Evolutionary conservation across 148 eudicot species (phyloP), one percentile per base, ranked within the genome.

Genomic region (Polygonum aviculare): DNA sequence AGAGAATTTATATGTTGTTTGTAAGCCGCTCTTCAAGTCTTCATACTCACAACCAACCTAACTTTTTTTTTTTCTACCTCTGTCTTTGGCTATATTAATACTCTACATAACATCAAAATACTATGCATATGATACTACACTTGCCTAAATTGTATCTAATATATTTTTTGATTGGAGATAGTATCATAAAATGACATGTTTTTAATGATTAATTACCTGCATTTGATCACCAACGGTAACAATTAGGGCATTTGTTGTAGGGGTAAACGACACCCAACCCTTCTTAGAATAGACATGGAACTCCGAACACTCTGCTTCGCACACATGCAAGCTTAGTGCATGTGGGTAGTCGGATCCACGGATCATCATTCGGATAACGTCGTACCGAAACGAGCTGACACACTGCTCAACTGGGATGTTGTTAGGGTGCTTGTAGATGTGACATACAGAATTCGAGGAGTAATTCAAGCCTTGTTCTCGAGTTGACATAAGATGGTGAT

Each of bases 251-350:
- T 83, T 78, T 51, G 69, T 31, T 1, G 75, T 54, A 2, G 98
- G 93, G 26, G 72, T 69, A 60, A 94, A 94, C 47, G 97, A 91
- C 1, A 87, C 77, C 98, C 98, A 94, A 51, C 97, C 94, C 83
- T 87, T 94, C 88, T 94, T 94, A 57, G 94, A 89, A 79, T 94
- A 94, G 74, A 90, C 88, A 88, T 94, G 98, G 57, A 94, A 94
- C 81, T 91, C 90, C 0, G 91, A 84, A 8, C 85, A 82, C 21
- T 84, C 94, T 76, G 83, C 82, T 18, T 33, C 69, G 59, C 91
- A 88, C 12, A 90, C 35, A 74, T 94, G 97, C 74, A 91, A 51
- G 47, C 91, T 80, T 16, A 94, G 75, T 35, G 98, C 84, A 81
- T 94, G 94, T 3, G 93, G 80, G 72, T 82, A 87, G 65, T 91